Base-by-base conservation (phyloP, 805 yeast genomes). In the Lipomyces yamadae region DNA sequence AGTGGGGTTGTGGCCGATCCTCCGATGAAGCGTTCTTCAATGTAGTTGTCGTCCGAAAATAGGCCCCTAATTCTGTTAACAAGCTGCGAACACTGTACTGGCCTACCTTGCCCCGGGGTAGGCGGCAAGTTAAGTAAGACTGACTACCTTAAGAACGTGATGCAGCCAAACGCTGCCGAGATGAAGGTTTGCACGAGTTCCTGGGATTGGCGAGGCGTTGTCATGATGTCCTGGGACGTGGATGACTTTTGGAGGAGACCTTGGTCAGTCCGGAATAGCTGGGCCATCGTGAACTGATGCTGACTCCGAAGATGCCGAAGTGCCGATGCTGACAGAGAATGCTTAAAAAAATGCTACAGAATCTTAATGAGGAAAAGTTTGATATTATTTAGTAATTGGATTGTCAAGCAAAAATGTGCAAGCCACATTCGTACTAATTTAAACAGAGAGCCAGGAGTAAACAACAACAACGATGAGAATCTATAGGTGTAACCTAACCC, bases 101-200 rank as follows among this genome's bases (percentile, higher is more conserved):
- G n/a, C n/a, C n/a, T n/a, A n/a, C n/a, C n/a, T n/a, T n/a, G n/a
- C n/a, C n/a, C n/a, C n/a, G n/a, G n/a, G 24, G 24, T 24, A 24
- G 24, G 24, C 24, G 24, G 24, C 24, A 24, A 24, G 24, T 24
- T 24, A 24, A 24, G 24, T 24, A 24, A 15, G 30, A 30, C 11
- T 6, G 50, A 60, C 5, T 34, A 62, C 70, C 73, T 57, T 15
- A 86, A 75, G 70, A 81, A 87, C 1, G 87, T 82, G 34, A 87
- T 76, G 71, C 89, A 85, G 1, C 89, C 87, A 70, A 86, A 78
- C 0, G 88, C 81, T 81, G 85, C 84, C 0, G 80, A 75, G 18
- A 86, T 69, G 75, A 85, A 78, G 1, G 86, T 80, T 61, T 84
- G 81, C 5, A 85, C 77, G 62, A 84, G 74, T 70, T 80, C 81